Evolutionary conservation across 1,284 basidiomycete genomes (phyloP).

Genomic region (Tilletia setariae): DNA sequence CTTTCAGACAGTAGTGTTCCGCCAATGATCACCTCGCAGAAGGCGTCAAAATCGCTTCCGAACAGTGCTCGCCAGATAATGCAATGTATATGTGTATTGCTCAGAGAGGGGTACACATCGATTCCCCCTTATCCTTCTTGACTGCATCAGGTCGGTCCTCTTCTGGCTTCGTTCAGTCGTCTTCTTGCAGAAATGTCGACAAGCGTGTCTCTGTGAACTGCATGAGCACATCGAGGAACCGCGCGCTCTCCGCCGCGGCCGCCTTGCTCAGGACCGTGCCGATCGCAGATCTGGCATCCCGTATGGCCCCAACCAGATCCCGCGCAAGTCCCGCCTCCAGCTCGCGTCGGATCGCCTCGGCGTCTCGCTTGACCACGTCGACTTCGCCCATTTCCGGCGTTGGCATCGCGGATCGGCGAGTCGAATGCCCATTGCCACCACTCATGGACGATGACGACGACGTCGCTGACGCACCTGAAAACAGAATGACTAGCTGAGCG

Average conservation of each 20-base stretch:
- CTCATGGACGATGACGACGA: neutral
- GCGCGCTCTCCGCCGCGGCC: neutral
- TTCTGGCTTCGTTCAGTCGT: no score
- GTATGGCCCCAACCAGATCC: neutral
- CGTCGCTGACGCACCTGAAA: neutral
- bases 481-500: constrained; percentile 24
- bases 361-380: neutral
- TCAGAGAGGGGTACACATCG: no score
- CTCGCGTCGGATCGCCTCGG: neutral
- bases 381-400: neutral
- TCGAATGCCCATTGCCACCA: neutral
- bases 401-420: no score
- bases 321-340: neutral
- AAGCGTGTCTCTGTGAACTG: neutral
- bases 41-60: no score
- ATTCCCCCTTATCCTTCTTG: no score
- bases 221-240: neutral
- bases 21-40: no score
- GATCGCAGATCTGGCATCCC: neutral
- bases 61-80: no score
- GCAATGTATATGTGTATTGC: no score
- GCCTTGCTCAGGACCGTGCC: neutral
- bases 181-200: neutral
- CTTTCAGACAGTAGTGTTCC: no score
- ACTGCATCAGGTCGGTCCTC: no score